These are phyloP conservation scores for Incumbomyces lentus DNA, from an alignment of 2,329 filamentous ascomycete genomes.

Conservation along the genomic window DNA sequence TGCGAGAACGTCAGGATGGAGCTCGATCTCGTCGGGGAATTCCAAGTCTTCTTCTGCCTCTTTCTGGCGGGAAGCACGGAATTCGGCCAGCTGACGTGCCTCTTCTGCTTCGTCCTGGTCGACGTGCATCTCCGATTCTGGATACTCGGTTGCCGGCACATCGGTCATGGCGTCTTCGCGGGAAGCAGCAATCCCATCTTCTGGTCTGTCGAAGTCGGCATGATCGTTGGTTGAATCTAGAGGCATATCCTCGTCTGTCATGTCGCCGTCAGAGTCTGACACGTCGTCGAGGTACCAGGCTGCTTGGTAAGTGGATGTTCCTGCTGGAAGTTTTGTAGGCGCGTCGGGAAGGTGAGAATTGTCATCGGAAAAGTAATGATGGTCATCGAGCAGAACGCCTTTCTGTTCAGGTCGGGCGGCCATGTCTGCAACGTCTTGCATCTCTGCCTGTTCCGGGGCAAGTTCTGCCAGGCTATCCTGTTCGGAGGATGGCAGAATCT, in stretches of 20 bases:
- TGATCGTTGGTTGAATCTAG: conserved; percentile 36
- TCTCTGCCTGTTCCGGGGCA: conserved; percentile 73
- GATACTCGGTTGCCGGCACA: conserved; percentile 74
- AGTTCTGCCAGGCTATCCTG: conserved; percentile 74
- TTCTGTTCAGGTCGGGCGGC: conserved; percentile 53
- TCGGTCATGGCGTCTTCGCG: conserved; percentile 55
- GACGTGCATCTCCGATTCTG: conserved; percentile 84
- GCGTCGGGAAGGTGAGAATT: conserved; percentile 49
- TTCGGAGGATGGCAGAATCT: conserved; percentile 62
- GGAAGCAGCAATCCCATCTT: conserved; percentile 63
- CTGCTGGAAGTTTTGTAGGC: conserved; percentile 72
- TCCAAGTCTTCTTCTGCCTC: conserved; percentile 86
- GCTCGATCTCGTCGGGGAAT: conserved; percentile 94
- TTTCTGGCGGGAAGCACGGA: conserved; percentile 63
- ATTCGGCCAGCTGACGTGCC: conserved; percentile 69
- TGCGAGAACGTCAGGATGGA: conserved; percentile 77
- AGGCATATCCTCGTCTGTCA: conserved; percentile 56
- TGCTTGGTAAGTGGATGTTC: conserved; percentile 87
- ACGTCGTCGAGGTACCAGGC: conserved; percentile 84
- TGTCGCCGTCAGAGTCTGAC: conserved; percentile 75
- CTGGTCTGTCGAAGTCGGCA: conserved; percentile 48
- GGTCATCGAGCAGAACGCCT: conserved; percentile 87
- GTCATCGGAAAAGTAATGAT: conserved; percentile 95
- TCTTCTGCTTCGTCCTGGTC: conserved; percentile 73
- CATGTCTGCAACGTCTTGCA: conserved; percentile 56